Evolutionary conservation across 441 rosid species (phyloP), one percentile per base, ranked within the genome.

Genomic region (Raphanus hybrid): DNA sequence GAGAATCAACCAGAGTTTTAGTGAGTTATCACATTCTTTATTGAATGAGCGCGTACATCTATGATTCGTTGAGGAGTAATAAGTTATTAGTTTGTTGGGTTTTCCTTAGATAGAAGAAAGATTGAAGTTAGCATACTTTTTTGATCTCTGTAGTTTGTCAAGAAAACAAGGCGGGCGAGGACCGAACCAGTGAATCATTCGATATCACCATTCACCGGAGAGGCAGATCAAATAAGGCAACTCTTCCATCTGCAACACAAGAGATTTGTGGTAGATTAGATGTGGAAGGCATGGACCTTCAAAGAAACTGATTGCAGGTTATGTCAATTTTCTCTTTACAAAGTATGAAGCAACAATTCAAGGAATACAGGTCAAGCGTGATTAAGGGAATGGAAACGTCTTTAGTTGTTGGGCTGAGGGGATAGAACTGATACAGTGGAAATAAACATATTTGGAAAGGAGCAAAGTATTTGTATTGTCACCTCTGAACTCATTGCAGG

Each of bases 241-340:
- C 64, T 60, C 34, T 74, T 39, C 59, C 71, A 64, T 86, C 85
- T 78, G 75, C 88, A 11, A 87, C 89, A 5, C 71, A 48, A 48
- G 87, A 77, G 78, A 78, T 86, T 59, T 80, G 80, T 61, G 77
- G 71, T 78, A 61, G 82, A 75, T 75, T 54, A 50, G 73, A 70
- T 45, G 54, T 5, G 9, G 85, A 83, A 75, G 78, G 84, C 55
- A 69, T 52, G 69, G 83, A 85, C 70, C 75, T 57, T 68, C 82
- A 79, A 23, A 76, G 69, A 32, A 68, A 35, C 39, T 35, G 8
- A 35, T 35, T 35, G 8, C 39, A 35, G 39, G 8, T 32, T 35
- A 35, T 35, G 2, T 35, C 39, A 32, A 32, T 35, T 35, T 4
- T 35, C 8, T 35, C 8, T 35, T 35, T 32, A 32, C 35, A 32